A percentile compares a stretch with the other conserved stretches of the same genome.
Evolutionary conservation across 73 alveolate species (phyloP).

Genomic region (Paramecium tetraurelia): DNA sequence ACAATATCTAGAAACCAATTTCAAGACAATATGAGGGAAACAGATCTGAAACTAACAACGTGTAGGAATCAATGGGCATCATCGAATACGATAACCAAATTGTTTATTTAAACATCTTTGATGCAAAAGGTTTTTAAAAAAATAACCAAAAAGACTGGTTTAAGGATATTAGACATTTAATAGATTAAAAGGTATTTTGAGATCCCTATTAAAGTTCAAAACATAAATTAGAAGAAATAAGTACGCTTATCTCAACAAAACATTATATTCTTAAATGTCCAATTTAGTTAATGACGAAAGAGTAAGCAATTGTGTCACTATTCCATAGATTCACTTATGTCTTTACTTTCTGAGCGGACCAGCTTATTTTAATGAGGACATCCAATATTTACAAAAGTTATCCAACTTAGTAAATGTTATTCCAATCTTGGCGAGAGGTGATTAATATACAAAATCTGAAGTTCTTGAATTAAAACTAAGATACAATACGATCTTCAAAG

Average conservation of each 20-base stretch:
- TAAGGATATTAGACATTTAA: neutral
- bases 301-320: neutral
- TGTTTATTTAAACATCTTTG: neutral
- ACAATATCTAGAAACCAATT: neutral
- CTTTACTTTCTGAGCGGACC: conserved; percentile 53
- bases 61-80: neutral
- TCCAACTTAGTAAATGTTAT: conserved; percentile 38
- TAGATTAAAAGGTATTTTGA: neutral
- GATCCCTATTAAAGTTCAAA: neutral
- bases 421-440: conserved; percentile 61
- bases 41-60: neutral
- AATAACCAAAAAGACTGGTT: neutral
- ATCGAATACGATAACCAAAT: neutral
- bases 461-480: conserved; percentile 26
- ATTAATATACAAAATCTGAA: conserved; percentile 38
- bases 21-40: neutral
- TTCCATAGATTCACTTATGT: conserved; percentile 38
- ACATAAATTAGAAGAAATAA: neutral
- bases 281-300: neutral
- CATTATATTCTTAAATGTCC: neutral
- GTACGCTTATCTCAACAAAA: neutral
- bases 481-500: neutral
- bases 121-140: neutral
- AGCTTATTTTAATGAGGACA: neutral
- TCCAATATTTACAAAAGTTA: neutral